Conservation (phyloP, 331 rosid genomes). For the Malus hybrid region DNA sequence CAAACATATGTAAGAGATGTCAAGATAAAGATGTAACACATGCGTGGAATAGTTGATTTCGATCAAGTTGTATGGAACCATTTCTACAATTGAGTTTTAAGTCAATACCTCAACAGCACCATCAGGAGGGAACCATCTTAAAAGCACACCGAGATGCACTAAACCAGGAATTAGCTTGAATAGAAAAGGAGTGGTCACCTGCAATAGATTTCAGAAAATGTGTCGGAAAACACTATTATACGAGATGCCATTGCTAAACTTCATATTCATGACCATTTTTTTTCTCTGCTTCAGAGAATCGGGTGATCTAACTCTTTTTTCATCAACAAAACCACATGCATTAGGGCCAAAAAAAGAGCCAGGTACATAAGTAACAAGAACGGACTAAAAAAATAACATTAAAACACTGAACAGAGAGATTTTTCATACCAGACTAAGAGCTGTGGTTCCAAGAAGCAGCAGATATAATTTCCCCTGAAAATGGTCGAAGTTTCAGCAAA, state of each 20-base stretch:
- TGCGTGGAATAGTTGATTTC: not conserved
- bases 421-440: slow-evolving; percentile 40
- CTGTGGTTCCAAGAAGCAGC: slow-evolving; percentile 51
- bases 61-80: not conserved
- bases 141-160: slow-evolving; percentile 85
- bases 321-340: not conserved
- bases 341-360: not conserved
- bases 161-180: slow-evolving; percentile 96
- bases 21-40: not conserved
- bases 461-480: slow-evolving; percentile 46
- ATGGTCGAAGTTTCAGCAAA: not conserved
- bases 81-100: not conserved
- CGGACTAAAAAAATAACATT: not conserved
- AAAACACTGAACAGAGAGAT: not conserved
- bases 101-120: slow-evolving; percentile 59
- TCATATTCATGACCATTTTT: too few relatives aligned
- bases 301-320: not conserved
- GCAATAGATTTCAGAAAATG: slow-evolving; percentile 15
- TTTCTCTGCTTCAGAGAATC: too few relatives aligned
- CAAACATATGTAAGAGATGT: slow-evolving; percentile 2
- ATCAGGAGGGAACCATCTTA: slow-evolving; percentile 87
- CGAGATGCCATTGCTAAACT: too few relatives aligned
- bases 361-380: not conserved
- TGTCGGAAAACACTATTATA: not conserved
- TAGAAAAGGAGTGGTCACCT: slow-evolving; percentile 94